A percentile compares a stretch with the other conserved stretches of the same genome.
These are phyloP conservation scores for Lophium mytilinum DNA, from an alignment of 495 filamentous ascomycete species.

Conservation along the genomic window DNA sequence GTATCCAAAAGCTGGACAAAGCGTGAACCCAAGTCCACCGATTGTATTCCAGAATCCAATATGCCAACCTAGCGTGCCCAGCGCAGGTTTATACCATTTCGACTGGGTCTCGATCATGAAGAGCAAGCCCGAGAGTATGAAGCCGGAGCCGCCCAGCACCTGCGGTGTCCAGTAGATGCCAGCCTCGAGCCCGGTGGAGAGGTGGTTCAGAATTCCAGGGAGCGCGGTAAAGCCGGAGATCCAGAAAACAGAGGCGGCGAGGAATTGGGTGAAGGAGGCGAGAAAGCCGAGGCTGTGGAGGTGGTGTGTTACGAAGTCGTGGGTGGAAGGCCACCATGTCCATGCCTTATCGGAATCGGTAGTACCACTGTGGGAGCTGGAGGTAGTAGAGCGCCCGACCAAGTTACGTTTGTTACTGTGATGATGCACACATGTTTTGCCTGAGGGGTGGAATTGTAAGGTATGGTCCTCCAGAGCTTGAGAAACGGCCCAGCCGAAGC, in stretches of 20 bases:
- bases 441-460: conserved; percentile 5
- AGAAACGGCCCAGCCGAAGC: conserved; percentile 66
- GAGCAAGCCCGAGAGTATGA: conserved; percentile 50
- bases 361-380: background rate
- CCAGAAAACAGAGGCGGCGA: conserved; percentile 61
- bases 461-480: conserved; percentile 9
- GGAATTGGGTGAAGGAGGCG: conserved; percentile 51
- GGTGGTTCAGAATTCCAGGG: conserved; percentile 46
- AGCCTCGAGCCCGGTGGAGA: conserved; percentile 42
- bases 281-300: conserved; percentile 61
- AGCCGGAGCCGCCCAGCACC: conserved; percentile 57
- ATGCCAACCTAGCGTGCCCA: conserved; percentile 52
- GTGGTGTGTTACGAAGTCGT: conserved; percentile 55
- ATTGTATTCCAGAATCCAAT: conserved; percentile 52
- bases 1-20: conserved; percentile 57
- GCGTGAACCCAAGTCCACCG: conserved; percentile 59
- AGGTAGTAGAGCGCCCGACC: conserved; percentile 29
- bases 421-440: conserved; percentile 41
- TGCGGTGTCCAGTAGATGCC: conserved; percentile 62
- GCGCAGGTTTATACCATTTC: conserved; percentile 56
- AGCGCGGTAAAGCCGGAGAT: conserved; percentile 59
- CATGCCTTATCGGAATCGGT: conserved; percentile 32
- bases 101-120: conserved; percentile 66
- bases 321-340: conserved; percentile 52
- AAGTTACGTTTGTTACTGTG: conserved; percentile 47